These are phyloP conservation scores for Pochonia chlamydosporia DNA, from an alignment of 2,329 filamentous ascomycete genomes.

Conservation along the genomic window DNA sequence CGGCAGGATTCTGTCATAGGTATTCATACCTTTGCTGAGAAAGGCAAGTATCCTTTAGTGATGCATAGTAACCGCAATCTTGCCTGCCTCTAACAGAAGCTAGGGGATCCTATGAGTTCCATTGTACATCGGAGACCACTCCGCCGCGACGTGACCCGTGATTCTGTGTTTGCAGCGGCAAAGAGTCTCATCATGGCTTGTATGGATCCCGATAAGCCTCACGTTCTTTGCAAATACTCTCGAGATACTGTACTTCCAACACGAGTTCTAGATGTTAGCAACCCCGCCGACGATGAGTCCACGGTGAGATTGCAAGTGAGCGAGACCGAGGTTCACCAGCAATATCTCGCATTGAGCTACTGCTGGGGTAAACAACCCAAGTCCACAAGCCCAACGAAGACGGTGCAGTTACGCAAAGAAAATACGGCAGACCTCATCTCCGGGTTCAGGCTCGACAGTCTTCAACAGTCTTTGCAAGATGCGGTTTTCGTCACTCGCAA, in stretches of 20 bases:
- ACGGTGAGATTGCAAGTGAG: not conserved
- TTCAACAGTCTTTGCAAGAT: conserved; percentile 14
- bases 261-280: not conserved
- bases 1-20: no score
- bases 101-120: not conserved
- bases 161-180: not conserved
- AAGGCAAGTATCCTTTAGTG: no score
- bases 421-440: not conserved
- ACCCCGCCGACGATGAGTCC: not conserved
- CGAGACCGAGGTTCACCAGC: not conserved
- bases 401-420: not conserved
- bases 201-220: not conserved
- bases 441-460: not conserved
- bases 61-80: no score
- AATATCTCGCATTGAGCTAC: not conserved
- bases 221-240: not conserved
- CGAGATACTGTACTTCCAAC: not conserved
- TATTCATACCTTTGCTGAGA: no score
- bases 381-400: not conserved
- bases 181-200: not conserved
- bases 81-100: no score
- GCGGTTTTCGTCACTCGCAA: conserved; percentile 18
- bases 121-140: not conserved
- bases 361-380: not conserved
- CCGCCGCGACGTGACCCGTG: not conserved